A percentile compares a stretch with the other conserved stretches of the same genome.
Conservation (phyloP, 2,329 filamentous ascomycete species). For the Cercospora sp. region DNA sequence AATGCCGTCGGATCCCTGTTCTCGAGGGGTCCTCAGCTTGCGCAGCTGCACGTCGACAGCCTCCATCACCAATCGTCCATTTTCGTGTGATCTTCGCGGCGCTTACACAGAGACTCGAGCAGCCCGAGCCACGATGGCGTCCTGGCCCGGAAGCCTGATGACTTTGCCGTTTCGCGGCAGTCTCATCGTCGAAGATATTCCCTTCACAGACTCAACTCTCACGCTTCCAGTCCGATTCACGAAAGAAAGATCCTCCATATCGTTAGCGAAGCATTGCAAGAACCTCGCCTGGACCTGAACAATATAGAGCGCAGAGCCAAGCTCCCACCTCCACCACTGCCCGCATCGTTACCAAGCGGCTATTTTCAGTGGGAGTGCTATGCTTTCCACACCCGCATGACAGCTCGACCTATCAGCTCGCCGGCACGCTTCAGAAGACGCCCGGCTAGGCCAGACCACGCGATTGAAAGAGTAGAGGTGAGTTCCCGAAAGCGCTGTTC, state of each 20-base stretch:
- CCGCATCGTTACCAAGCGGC: conserved; percentile 17
- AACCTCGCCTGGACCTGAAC: not conserved
- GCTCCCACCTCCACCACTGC: conserved; percentile 1
- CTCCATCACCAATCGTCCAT: conserved; percentile 22
- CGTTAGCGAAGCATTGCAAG: not conserved
- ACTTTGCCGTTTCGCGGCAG: not conserved
- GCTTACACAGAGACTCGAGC: conserved; percentile 13
- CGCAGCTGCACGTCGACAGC: conserved; percentile 10
- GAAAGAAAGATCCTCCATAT: not conserved
- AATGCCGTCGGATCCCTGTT: not conserved
- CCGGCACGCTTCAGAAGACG: conserved; percentile 12
- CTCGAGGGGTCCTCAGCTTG: not conserved
- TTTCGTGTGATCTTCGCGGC: conserved; percentile 19
- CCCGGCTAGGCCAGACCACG: conserved; percentile 10
- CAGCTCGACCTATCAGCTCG: conserved; percentile 26
- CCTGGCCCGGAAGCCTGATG: conserved; percentile 18
- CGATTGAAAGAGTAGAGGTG: conserved; percentile 23
- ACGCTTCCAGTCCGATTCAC: not conserved
- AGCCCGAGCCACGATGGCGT: conserved; percentile 4
- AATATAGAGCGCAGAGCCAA: not conserved
- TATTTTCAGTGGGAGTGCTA: conserved; percentile 23
- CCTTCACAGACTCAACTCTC: not conserved
- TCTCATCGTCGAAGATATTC: not conserved
- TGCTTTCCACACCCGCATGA: conserved; percentile 17
- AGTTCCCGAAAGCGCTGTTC: conserved; percentile 22